Evolutionary conservation across 164 flowering plant species (phyloP), one percentile per base, ranked within the genome.

Genomic region (Magnolia changhungtana): DNA sequence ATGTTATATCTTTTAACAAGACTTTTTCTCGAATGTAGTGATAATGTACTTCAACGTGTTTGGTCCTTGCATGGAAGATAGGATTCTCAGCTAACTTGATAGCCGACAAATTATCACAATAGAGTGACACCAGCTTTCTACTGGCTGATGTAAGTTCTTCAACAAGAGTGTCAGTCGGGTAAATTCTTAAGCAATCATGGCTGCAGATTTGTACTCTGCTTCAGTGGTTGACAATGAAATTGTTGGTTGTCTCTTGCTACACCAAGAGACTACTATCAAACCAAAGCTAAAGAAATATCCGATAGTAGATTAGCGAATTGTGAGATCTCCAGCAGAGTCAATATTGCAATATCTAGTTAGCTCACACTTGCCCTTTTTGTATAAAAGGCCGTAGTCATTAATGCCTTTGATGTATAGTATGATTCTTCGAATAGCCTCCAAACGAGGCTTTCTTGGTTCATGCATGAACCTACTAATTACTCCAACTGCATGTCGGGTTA

Each of bases 41-140:
- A 65, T 20, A 65, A 0, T 65, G 0, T 3, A 13, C 68, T 65
- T 65, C 2, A 11, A 65, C 29, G 29, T 65, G 68, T 11, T 65
- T 65, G 14, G 29, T 65, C 29, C 75, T 51, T 31, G 18, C 82
- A 71, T 83, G 86, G 37, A 81, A 81, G 0, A 79, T 74, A 2
- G 77, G 82, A 78, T 84, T 84, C 21, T 82, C 77, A 27, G 76
- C 87, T 8, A 80, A 66, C 0, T 50, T 27, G 2, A 75, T 79
- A 7, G 81, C 75, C 0, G 45, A 78, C n/a, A 49, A 52, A 9
- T 83, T 83, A 19, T 84, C 87, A 69, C 80, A 79, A 31, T 82
- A 72, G 2, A 84, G 16, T 27, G 9, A 6, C 0, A 80, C 65
- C 13, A 70, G 1, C 68, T 83, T 81, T 74, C 8, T 73, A 63